Percentiles rank a stretch among this genome's conserved stretches.
Conservation (phyloP, 2,329 filamentous ascomycete species). For the Byssochlamys sp. region DNA sequence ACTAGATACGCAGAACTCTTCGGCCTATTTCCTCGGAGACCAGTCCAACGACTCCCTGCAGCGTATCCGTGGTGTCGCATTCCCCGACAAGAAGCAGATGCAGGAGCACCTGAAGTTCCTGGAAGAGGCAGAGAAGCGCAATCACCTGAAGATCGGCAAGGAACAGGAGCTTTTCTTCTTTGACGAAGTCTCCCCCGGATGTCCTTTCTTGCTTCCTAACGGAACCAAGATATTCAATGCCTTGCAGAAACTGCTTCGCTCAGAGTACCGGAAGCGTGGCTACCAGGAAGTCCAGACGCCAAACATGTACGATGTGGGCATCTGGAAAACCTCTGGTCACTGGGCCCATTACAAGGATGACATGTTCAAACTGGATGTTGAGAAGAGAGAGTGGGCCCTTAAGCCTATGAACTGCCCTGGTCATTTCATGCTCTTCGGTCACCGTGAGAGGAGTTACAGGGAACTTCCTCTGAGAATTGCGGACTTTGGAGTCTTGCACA, state of each 20-base stretch:
- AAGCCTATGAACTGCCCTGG: constrained; percentile 99
- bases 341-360: constrained; percentile 91
- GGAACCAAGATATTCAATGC: constrained; percentile 90
- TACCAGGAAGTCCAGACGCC: constrained; percentile 94
- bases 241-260: constrained; percentile 67
- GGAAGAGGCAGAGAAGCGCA: constrained; percentile 94
- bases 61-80: constrained; percentile 91
- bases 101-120: constrained; percentile 89
- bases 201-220: constrained; percentile 83
- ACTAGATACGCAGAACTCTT: constrained; percentile 48
- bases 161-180: constrained; percentile 98
- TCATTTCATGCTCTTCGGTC: constrained; percentile 78
- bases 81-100: constrained; percentile 92
- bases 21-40: constrained; percentile 89
- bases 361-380: constrained; percentile 76
- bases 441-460: constrained; percentile 74
- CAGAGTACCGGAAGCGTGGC: constrained; percentile 83
- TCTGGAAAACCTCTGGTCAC: constrained; percentile 93
- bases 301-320: constrained; percentile 86
- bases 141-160: constrained; percentile 84
- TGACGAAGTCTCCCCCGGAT: constrained; percentile 84
- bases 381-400: constrained; percentile 75
- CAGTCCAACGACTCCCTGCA: constrained; percentile 90
- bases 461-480: constrained; percentile 87
- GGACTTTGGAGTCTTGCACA: constrained; percentile 89